Evolutionary conservation across 2,329 filamentous ascomycete genomes (phyloP).

Genomic region (Aureobasidium sp.): DNA sequence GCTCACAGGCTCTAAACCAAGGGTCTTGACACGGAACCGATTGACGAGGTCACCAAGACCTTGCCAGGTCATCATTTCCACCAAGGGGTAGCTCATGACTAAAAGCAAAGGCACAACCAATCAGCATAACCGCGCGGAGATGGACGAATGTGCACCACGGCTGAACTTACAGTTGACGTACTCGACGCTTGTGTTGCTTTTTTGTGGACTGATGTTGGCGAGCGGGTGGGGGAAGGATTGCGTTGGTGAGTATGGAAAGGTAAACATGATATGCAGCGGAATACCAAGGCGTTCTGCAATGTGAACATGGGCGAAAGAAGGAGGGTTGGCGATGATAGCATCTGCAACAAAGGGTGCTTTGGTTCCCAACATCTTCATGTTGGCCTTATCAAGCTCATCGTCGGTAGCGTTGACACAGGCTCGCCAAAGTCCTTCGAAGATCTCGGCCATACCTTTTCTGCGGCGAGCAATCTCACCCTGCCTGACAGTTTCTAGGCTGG

Average conservation of each 20-base stretch:
- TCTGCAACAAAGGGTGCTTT: constrained; percentile 61
- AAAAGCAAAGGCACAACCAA: too few relatives aligned
- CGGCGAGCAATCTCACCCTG: constrained; percentile 65
- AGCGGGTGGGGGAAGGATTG: constrained; percentile 70
- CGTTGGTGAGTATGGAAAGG: constrained; percentile 69
- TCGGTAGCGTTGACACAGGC: constrained; percentile 69
- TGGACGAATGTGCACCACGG: too few relatives aligned
- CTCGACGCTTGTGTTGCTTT: constrained; percentile 55
- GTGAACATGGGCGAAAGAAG: constrained; percentile 70
- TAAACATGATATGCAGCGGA: constrained; percentile 54
- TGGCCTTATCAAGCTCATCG: constrained; percentile 52
- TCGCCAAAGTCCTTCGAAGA: constrained; percentile 78
- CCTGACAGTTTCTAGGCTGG: constrained; percentile 63
- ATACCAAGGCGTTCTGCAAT: constrained; percentile 73
- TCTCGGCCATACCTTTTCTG: constrained; percentile 65
- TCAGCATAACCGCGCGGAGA: too few relatives aligned
- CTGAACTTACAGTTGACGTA: constrained; percentile 59
- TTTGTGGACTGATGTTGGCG: constrained; percentile 58
- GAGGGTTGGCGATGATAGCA: constrained; percentile 80
- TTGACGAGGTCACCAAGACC: constrained; percentile 70
- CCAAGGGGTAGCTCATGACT: constrained; percentile 64
- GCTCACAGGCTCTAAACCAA: constrained; percentile 66
- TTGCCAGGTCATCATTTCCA: constrained; percentile 66
- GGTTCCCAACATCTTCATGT: constrained; percentile 56
- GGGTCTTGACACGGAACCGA: constrained; percentile 60